Evolutionary conservation across 257 asterid species (phyloP).

Genomic region (Solanum chaucha): DNA sequence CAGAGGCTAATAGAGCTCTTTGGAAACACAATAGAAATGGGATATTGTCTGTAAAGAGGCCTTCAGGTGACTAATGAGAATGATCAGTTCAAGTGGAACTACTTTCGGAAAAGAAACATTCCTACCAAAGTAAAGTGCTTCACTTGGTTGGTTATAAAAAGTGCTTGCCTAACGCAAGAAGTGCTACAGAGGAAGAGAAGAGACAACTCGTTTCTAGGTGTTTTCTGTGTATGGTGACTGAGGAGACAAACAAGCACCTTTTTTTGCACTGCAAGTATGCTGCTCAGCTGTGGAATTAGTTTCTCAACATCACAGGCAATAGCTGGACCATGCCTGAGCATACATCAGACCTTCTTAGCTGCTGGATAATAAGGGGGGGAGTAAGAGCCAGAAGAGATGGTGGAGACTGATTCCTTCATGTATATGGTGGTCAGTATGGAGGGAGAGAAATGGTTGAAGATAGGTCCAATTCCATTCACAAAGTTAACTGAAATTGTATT

Average conservation of each 20-base stretch:
- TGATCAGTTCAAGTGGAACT: not conserved
- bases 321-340: not conserved
- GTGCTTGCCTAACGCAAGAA: not conserved
- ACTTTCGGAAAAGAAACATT: not conserved
- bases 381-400: not conserved
- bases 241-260: not conserved
- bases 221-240: not conserved
- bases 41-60: not conserved
- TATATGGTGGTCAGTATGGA: too few species aligned
- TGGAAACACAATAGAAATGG: not conserved
- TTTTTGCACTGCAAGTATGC: not conserved
- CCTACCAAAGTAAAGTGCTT: not conserved
- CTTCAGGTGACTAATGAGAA: not conserved
- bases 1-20: not conserved
- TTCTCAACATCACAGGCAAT: not conserved
- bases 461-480: too few species aligned
- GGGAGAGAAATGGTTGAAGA: too few species aligned
- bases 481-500: too few species aligned
- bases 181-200: not conserved
- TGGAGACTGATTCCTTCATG: too few species aligned
- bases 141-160: not conserved
- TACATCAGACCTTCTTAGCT: not conserved
- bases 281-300: not conserved
- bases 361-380: not conserved
- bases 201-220: not conserved